Evolutionary conservation across 2,329 filamentous ascomycete species (phyloP), one percentile per base, ranked within the genome.

Genomic region (Plectosphaerella plurivora): DNA sequence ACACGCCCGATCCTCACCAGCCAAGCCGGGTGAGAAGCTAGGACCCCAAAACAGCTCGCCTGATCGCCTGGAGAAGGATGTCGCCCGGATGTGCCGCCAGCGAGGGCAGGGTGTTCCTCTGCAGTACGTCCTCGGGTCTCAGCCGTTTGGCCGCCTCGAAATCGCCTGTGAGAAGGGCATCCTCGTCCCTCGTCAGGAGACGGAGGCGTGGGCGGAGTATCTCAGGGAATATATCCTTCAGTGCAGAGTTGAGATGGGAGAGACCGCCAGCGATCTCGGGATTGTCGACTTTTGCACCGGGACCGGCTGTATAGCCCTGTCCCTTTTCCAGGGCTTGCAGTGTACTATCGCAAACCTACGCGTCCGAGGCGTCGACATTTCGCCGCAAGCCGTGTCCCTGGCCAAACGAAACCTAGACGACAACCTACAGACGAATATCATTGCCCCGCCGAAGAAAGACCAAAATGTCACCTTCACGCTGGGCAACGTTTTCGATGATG

Each of bases 221-320:
- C 71, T 89, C 11, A 79, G 78, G 36, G 63, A 69, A 5, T 57
- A 77, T 10, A 15, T 50, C 48, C 22, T 11, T 5, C 12, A 20
- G 12, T 16, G 44, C 8, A n/a, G 22, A 14, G 9, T 6, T 25
- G 6, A 5, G 10, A 20, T 8, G 11, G 28, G 28, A 33, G 28
- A 15, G 2, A n/a, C 4, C 44, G 12, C 44, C 12, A 15, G 22
- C n/a, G 22, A 46, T 20, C 60, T 95, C 12, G 79, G 77, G 12
- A 74, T 97, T 41, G 68, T 97, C 9, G 94, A 99, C 67, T 75
- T 97, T 28, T 97, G 94, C 68, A 92, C 91, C 0, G 94, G 94
- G 10, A 90, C 89, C 5, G 94, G 94, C 5, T 97, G 93, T 70
- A 96, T 97, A 57, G 81, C 91, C 0, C 78, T 97, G 9, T 79